Base-by-base conservation (phyloP, 208 protist species). In the Borovskyia barvae region DNA sequence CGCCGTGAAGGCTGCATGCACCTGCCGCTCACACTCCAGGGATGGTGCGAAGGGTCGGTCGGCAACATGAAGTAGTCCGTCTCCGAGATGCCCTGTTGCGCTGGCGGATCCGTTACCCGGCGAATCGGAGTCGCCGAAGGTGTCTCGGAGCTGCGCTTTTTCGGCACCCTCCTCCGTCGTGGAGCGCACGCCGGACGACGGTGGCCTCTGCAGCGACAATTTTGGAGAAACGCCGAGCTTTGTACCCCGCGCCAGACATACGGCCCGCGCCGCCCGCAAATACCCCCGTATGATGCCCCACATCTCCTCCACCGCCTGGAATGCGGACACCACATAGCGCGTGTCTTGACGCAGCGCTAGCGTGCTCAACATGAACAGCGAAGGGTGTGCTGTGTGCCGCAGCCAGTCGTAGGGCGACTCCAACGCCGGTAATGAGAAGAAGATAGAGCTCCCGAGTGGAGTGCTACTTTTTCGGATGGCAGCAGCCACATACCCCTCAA, bases 301-400 rank as follows among this genome's bases (percentile, higher is more conserved):
- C 48, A 63, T 35, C 29, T 62, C 57, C 58, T 66, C 55, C 32
- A 73, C 47, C 11, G 50, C 51, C 24, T 73, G 54, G 43, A 66
- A 48, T 5, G 62, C 41, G 20, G 54, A 53, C 26, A 69, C 43
- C 1, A 69, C 46, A 47, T 69, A 69, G 29, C 53, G 53, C 11
- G 36, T 35, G 17, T 69, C 62, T 20, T 61, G 62, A 3, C 62
- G 62, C 15, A 69, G 17, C 1, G 53, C 48, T 45, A 69, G 51
- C 40, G 61, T 42, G 29, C 53, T 42, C 12, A 60, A 12, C 12
- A 53, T 55, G 45, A 69, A 36, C 11, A 61, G 37, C 5, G 62
- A 49, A 0, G 62, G 62, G 14, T 37, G 20, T 5, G 51, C 40
- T 1, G 19, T 11, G 5, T 17, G 25, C 15, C 30, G 14, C 20